Conservation (phyloP, 2,329 filamentous ascomycete species). For the Aureobasidium melanogenum region DNA sequence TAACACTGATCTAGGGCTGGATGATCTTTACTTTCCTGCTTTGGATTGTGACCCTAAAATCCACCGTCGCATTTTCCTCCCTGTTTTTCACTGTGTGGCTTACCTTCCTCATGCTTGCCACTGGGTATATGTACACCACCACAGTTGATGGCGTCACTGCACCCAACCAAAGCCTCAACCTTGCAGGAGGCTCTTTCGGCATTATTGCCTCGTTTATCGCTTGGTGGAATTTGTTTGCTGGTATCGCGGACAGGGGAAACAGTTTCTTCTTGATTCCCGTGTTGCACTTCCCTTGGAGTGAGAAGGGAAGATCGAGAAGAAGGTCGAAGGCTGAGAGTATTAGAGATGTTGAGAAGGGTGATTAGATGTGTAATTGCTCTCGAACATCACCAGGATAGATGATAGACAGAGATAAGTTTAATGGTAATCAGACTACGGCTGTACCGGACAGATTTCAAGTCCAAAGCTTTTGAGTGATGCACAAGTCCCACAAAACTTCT, state of each 20-base stretch:
- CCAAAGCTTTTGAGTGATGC: too few relatives aligned
- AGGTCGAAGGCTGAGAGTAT: background rate
- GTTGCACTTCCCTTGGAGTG: slow-evolving; percentile 29
- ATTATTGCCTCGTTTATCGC: slow-evolving; percentile 70
- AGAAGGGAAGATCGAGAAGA: slow-evolving; percentile 5
- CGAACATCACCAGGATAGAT: too few relatives aligned
- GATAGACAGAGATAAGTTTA: too few relatives aligned
- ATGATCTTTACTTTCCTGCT: slow-evolving; percentile 77
- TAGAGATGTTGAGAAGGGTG: slow-evolving; percentile 1
- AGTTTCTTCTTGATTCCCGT: slow-evolving; percentile 24
- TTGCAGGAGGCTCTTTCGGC: slow-evolving; percentile 71
- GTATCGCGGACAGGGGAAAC: slow-evolving; percentile 57
- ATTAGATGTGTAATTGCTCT: too few relatives aligned
- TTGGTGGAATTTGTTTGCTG: slow-evolving; percentile 67
- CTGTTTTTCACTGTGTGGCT: slow-evolving; percentile 68
- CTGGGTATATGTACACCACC: slow-evolving; percentile 45
- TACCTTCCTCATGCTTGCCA: slow-evolving; percentile 64
- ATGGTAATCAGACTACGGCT: too few relatives aligned
- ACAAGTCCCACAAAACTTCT: too few relatives aligned
- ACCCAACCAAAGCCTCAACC: slow-evolving; percentile 33
- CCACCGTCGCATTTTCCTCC: slow-evolving; percentile 67
- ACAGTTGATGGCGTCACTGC: slow-evolving; percentile 28
- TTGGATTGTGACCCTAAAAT: slow-evolving; percentile 64
- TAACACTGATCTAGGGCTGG: slow-evolving; percentile 48
- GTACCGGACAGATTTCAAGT: too few relatives aligned